Base-by-base conservation (phyloP, 306 rosid genomes). In the Quercus agrifolia region DNA sequence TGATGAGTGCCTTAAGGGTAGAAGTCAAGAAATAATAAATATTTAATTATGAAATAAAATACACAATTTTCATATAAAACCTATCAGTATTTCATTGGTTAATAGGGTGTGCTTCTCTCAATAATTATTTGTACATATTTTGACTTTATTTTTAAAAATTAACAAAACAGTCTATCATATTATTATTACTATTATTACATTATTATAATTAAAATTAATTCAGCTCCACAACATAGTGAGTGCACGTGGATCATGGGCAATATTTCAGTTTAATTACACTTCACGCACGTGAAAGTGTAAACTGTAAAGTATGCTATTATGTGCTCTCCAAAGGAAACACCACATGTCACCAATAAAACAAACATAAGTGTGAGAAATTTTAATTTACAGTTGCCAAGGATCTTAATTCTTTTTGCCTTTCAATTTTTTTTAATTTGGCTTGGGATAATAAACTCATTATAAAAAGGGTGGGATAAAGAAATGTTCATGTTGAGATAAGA, bases 191-290 rank as follows among this genome's bases (percentile, higher is more conserved):
- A 49, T 49, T 49, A 49, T 12, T 49, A 49, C 54, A 49, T 13
- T 1, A 49, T 49, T 49, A 49, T 49, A 49, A 49, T 30, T 67
- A 21, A 20, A 13, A 3, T 77, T 13, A 5, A 13, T 5, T 35
- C 21, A 6, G 49, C 49, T 5, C 30, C 49, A 19, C 7, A 49
- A 27, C 35, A 9, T 12, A 18, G 66, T 77, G 73, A 31, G 56
- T 52, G 31, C 66, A 67, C 7, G 74, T 68, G 74, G 56, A 73
- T 68, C 35, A 33, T 77, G 56, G 80, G 74, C 28, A 38, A 33
- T 20, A 33, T 20, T 10, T 20, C 3, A 51, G 19, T 51, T 28
- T 55, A 9, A 12, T 54, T 52, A 67, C 30, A 49, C 9, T n/a
- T 64, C 70, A 5, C 19, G 31, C 70, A 64, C 70, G 44, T 5